Base-by-base conservation (phyloP, 2,329 filamentous ascomycete species). In the Fusarium pseudocircinatum region DNA sequence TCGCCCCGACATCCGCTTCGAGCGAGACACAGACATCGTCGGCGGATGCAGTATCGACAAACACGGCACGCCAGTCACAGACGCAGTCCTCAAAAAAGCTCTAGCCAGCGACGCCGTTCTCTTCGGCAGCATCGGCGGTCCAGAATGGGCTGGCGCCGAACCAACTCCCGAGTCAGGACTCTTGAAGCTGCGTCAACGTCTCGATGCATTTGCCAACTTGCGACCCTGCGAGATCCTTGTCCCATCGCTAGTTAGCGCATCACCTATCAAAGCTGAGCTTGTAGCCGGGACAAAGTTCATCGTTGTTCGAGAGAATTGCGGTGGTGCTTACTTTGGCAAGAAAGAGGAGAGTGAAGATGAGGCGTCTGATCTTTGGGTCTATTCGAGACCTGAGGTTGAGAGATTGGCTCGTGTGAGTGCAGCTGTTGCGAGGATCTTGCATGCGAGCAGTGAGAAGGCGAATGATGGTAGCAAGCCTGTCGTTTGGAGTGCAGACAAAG, bases 401-500 rank as follows among this genome's bases (percentile, higher is more conserved):
- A 81, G 86, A 32, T 80, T 84, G 26, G 83, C 84, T 1, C 83
- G 85, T 6, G 84, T 88, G 3, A 84, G 83, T 16, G 85, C 84
- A 0, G 82, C 82, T 10, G 79, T 88, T 10, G 85, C 86, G 0
- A 74, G 80, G 0, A 80, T 82, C 20, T 66, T 82, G 7, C 69
- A 72, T 40, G 76, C 72, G 6, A 69, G 67, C 22, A 67, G 72
- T 12, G 72, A 59, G 4, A 72, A 79, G 68, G 67, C 64, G 3
- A 70, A 79, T 59, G 74, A 69, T 20, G 76, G 63, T 4, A 73
- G 79, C 13, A 80, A 80, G 14, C 82, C 84, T 2, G 76, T 82
- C 5, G 86, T 87, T 4, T 85, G 83, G 81, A 85, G 83, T 64
- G 82, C 82, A 2, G 86, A 88, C 77, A 88, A 88, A 77, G 86